These are phyloP conservation scores for Lathyrus aphaca DNA, from an alignment of 306 rosid genomes.

Conservation along the genomic window DNA sequence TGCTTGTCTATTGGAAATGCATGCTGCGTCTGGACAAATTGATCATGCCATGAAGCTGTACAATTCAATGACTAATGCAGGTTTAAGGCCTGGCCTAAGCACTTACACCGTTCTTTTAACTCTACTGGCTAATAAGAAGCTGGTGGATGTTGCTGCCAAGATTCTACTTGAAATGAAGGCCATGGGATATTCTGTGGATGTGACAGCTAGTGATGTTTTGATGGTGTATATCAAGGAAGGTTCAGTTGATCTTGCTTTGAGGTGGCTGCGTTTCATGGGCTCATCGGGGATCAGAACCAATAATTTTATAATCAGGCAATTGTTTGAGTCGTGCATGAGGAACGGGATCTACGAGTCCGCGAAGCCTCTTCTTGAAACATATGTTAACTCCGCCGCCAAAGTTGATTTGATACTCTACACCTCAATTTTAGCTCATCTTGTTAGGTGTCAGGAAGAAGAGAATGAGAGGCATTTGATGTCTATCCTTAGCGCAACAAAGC, in stretches of 20 bases:
- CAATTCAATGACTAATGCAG: conserved; percentile 90
- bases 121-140: conserved; percentile 86
- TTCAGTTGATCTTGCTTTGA: conserved; percentile 82
- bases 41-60: conserved; percentile 86
- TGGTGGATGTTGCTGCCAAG: conserved; percentile 52
- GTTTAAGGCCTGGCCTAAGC: conserved; percentile 83
- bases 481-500: conserved; percentile 81
- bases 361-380: conserved; percentile 87
- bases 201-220: conserved; percentile 86
- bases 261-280: conserved; percentile 95
- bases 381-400: conserved; percentile 82
- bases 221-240: conserved; percentile 98
- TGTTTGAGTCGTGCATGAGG: conserved; percentile 96
- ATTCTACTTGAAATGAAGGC: conserved; percentile 91
- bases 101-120: conserved; percentile 77
- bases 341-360: conserved; percentile 79
- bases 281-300: conserved; percentile 90
- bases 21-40: conserved; percentile 85
- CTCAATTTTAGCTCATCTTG: conserved; percentile 88
- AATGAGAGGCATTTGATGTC: conserved; percentile 92
- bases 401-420: conserved; percentile 94
- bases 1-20: conserved; percentile 93
- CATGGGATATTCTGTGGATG: conserved; percentile 92
- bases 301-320: conserved; percentile 82
- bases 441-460: conserved; percentile 87